A percentile compares a stretch with the other conserved stretches of the same genome.
Evolutionary conservation across 2,329 filamentous ascomycete genomes (phyloP).

Genomic region (Biscogniauxia marginata): DNA sequence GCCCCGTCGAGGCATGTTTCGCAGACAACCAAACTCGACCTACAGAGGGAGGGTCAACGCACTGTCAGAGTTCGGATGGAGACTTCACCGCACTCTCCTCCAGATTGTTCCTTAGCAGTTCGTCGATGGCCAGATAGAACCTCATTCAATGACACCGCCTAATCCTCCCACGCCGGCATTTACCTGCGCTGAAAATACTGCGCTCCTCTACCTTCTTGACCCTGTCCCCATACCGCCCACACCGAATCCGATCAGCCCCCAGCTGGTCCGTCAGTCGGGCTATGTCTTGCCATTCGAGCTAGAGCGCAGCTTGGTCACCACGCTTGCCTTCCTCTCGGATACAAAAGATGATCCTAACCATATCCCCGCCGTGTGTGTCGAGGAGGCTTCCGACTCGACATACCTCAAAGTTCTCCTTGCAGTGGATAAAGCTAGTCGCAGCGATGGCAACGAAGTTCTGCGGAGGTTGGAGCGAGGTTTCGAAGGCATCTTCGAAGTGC

Average conservation of each 20-base stretch:
- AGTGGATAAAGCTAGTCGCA: constrained; percentile 28
- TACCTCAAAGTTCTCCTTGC: constrained; percentile 31
- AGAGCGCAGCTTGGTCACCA: constrained; percentile 30
- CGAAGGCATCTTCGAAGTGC: constrained; percentile 12
- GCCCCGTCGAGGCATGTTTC: not conserved
- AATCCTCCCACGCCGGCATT: not conserved
- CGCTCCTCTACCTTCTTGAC: not conserved
- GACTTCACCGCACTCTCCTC: not conserved
- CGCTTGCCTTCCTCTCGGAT: constrained; percentile 35
- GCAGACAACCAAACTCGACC: not conserved
- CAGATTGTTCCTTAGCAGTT: not conserved
- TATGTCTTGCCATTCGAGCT: constrained; percentile 33
- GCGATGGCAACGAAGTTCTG: constrained; percentile 21
- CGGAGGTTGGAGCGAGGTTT: constrained; percentile 11
- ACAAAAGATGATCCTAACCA: constrained; percentile 28
- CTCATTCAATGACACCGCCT: not conserved
- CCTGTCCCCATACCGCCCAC: not conserved
- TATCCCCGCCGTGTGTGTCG: constrained; percentile 36
- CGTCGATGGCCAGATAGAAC: not conserved
- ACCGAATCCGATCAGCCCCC: not conserved
- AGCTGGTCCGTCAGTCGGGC: not conserved
- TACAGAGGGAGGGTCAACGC: not conserved
- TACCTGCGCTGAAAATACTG: not conserved
- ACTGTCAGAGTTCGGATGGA: not conserved
- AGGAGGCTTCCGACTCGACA: constrained; percentile 18